Conservation (phyloP, 2,329 filamentous ascomycete genomes). For the Boeremia lycopersici region DNA sequence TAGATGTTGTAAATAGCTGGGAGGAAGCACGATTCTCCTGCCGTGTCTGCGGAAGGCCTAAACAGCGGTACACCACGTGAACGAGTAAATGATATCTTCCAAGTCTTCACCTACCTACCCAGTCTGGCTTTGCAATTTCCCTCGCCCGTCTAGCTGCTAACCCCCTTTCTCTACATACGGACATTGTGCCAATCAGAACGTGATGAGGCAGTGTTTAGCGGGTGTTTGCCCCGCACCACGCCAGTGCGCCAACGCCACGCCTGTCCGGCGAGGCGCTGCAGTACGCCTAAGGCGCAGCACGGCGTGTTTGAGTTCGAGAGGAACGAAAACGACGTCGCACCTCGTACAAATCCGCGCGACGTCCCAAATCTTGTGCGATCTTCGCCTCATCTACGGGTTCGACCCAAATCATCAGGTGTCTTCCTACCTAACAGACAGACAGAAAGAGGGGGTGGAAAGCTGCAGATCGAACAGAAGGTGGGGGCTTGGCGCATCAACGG, state of each 20-base stretch:
- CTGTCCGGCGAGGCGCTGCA: background rate
- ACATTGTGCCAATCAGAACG: constrained; percentile 3
- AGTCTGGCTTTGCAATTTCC: constrained; percentile 7
- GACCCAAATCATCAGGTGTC: no score
- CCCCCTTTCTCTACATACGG: background rate
- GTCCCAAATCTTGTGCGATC: background rate
- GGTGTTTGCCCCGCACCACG: background rate
- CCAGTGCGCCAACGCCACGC: background rate
- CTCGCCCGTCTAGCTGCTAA: background rate
- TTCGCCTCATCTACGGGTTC: background rate
- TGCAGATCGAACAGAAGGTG: background rate
- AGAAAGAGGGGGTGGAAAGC: no score
- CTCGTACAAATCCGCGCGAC: background rate
- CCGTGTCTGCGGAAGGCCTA: no score
- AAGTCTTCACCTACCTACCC: constrained; percentile 1
- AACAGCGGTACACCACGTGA: background rate
- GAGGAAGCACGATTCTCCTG: no score
- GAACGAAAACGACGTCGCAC: background rate
- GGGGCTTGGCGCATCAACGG: constrained; percentile 2
- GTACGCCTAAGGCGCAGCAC: constrained; percentile 13
- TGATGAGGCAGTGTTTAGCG: background rate
- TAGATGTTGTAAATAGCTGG: no score
- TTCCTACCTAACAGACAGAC: no score
- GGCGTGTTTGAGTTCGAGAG: background rate
- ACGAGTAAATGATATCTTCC: background rate